Conservation (phyloP, 2,329 filamentous ascomycete genomes). For the Aspergillus sp. region DNA sequence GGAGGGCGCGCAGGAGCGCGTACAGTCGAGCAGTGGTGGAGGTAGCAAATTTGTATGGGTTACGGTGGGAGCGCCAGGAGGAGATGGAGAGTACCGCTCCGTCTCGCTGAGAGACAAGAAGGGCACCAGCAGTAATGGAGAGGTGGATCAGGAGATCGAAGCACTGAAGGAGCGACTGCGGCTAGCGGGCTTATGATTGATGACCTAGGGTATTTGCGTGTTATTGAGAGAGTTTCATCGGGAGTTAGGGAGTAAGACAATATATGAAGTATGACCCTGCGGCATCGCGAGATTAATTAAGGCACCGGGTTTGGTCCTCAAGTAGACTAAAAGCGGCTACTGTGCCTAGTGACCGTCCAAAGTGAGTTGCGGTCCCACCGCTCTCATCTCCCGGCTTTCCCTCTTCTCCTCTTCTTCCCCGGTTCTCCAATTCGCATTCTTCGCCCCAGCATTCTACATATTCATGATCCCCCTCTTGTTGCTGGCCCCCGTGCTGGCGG, state of each 20-base stretch:
- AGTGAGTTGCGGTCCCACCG: background rate
- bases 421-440: background rate
- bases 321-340: constrained; percentile 10
- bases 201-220: constrained; percentile 19
- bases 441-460: background rate
- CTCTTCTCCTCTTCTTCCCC: constrained; percentile 5
- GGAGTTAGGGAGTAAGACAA: constrained; percentile 1
- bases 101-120: constrained; percentile 38
- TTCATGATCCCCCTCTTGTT: constrained; percentile 18
- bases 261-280: constrained; percentile 8
- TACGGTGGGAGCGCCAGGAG: constrained; percentile 53
- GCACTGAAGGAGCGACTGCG: constrained; percentile 35
- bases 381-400: constrained; percentile 3
- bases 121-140: background rate
- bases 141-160: constrained; percentile 35
- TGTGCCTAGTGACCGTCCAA: background rate
- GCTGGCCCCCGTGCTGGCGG: constrained; percentile 15
- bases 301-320: constrained; percentile 4
- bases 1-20: constrained; percentile 48
- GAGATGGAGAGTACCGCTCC: constrained; percentile 50
- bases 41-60: constrained; percentile 58
- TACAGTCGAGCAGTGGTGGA: constrained; percentile 45
- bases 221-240: background rate
- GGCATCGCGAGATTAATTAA: background rate
- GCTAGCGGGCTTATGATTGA: constrained; percentile 29